phyloP scores from a whole-genome alignment of 768 basidiomycete species.

The Boletellus emodensis region DNA sequence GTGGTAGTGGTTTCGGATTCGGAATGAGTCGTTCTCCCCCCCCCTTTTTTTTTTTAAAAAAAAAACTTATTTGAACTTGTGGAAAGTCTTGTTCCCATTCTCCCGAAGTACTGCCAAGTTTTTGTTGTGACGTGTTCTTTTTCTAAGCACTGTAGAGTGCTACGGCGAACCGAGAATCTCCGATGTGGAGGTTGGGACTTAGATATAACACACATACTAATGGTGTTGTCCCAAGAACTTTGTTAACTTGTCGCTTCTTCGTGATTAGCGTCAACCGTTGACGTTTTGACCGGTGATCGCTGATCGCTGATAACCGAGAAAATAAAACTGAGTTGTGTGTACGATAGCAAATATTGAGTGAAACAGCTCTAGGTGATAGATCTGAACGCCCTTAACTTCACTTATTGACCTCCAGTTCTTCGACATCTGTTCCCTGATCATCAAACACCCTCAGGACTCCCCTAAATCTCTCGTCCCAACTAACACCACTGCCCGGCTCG shows the following conservation, averaged over 20 bases:
- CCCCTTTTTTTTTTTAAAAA: not conserved
- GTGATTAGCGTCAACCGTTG: too few relatives aligned
- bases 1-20: constrained; percentile 46
- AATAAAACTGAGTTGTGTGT: not conserved
- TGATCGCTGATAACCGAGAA: not conserved
- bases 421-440: constrained; percentile 30
- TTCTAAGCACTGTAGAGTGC: not conserved
- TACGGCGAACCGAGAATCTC: not conserved
- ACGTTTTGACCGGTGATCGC: not conserved
- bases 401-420: not conserved
- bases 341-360: not conserved
- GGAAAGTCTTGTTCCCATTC: not conserved
- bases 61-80: not conserved
- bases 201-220: not conserved
- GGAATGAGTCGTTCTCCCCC: not conserved
- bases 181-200: not conserved
- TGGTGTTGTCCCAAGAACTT: too few relatives aligned
- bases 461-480: constrained; percentile 76
- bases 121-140: not conserved
- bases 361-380: not conserved
- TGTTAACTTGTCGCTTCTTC: too few relatives aligned
- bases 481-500: constrained; percentile 54
- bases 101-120: too few relatives aligned
- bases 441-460: constrained; percentile 59
- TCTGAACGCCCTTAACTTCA: not conserved